phyloP scores from a whole-genome alignment of 2,329 filamentous ascomycete genomes.

The Emericellopsis atlantica region DNA sequence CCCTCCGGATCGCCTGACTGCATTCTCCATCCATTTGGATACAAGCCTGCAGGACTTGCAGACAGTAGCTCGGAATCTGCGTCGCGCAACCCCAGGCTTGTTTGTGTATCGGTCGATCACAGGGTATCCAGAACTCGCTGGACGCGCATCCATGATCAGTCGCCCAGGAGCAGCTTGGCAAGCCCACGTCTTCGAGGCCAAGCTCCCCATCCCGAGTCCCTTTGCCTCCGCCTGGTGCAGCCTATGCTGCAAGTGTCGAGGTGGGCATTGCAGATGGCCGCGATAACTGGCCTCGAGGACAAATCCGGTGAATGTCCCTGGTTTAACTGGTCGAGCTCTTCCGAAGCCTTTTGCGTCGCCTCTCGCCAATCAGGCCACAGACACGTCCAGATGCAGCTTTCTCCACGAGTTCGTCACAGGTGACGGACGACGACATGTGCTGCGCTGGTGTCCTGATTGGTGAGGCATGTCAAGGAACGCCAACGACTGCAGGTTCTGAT shows the following conservation, averaged over 20 bases:
- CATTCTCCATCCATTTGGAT: slow-evolving; percentile 1
- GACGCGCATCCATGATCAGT: no score
- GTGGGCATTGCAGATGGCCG: background rate
- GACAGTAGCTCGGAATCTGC: no score
- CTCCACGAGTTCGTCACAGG: slow-evolving; percentile 13
- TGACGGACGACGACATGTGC: background rate
- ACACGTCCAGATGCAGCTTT: slow-evolving; percentile 8
- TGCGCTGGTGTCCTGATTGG: no score
- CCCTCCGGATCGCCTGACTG: slow-evolving; percentile 2
- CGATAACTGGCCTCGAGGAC: background rate
- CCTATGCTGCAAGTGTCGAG: background rate
- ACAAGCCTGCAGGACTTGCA: no score
- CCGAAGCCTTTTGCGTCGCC: slow-evolving; percentile 6
- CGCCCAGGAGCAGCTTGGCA: no score
- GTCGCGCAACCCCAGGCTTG: background rate
- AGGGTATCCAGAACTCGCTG: no score
- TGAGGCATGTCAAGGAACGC: no score
- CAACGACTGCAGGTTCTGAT: no score
- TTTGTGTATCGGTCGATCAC: background rate
- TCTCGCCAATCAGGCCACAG: slow-evolving; percentile 11
- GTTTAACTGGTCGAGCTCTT: slow-evolving; percentile 4
- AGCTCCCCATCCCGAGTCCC: no score
- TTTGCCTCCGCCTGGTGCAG: no score
- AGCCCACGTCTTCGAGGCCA: no score
- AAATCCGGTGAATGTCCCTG: slow-evolving; percentile 1